Evolutionary conservation across 164 flowering plant genomes (phyloP).

Genomic region (Pachysandra terminalis): DNA sequence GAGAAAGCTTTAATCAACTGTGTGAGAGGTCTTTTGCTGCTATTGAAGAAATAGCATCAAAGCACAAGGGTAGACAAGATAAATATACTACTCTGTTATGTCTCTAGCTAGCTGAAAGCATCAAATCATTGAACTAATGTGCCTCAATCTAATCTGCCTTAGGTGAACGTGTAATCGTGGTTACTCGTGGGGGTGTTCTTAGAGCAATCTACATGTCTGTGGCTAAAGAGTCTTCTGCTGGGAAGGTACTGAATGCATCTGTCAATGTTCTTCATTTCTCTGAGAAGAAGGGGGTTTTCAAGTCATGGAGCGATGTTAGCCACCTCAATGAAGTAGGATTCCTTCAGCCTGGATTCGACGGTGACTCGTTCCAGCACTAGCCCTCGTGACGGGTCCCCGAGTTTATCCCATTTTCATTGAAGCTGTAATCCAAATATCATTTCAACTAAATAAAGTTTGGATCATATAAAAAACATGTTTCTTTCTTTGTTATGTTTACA

Average conservation of each 20-base stretch:
- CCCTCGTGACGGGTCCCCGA: background rate
- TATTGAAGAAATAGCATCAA: too few relatives aligned
- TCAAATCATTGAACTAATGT: too few relatives aligned
- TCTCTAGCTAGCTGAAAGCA: too few relatives aligned
- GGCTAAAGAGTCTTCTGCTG: constrained; percentile 15
- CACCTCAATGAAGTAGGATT: constrained; percentile 31
- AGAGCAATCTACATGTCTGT: constrained; percentile 27
- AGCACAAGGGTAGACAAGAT: too few relatives aligned
- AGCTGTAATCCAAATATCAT: too few relatives aligned
- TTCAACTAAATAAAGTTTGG: too few relatives aligned
- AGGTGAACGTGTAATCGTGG: constrained; percentile 30
- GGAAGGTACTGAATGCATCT: constrained; percentile 30
- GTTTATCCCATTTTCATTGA: background rate
- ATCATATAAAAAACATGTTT: too few relatives aligned
- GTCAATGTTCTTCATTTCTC: constrained; percentile 26
- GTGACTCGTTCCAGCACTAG: constrained; percentile 15
- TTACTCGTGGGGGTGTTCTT: constrained; percentile 28
- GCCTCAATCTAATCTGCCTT: background rate
- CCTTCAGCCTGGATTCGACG: constrained; percentile 29
- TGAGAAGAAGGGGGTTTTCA: constrained; percentile 25
- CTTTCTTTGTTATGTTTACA: too few relatives aligned
- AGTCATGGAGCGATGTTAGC: constrained; percentile 29
- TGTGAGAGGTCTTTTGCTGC: too few relatives aligned
- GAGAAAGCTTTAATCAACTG: too few relatives aligned
- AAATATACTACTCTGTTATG: too few relatives aligned